These are phyloP conservation scores for Lolium rigidum DNA, from an alignment of 176 grass and related monocot genomes.

Conservation along the genomic window DNA sequence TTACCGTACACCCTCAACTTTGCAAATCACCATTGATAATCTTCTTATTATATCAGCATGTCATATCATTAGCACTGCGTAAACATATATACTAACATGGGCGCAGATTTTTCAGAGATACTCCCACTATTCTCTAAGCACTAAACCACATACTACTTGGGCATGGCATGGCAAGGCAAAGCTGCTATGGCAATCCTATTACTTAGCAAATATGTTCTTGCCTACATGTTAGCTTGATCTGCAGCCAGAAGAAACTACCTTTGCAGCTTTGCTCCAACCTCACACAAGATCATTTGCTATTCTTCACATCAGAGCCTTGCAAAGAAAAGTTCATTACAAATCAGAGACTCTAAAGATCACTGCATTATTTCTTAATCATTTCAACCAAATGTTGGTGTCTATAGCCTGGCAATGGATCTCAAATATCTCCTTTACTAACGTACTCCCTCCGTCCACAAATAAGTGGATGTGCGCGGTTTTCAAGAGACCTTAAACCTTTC, in stretches of 20 bases:
- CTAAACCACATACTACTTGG: background rate
- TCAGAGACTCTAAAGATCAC: background rate
- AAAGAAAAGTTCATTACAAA: background rate
- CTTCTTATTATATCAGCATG: background rate
- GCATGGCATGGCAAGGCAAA: constrained; percentile 15
- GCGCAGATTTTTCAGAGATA: background rate
- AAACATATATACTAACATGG: background rate
- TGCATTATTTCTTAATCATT: too few relatives aligned
- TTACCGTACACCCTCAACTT: background rate
- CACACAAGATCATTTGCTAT: background rate
- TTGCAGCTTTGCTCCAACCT: background rate
- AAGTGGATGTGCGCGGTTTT: too few relatives aligned
- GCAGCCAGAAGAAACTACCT: background rate
- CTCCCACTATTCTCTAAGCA: background rate
- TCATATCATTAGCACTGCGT: background rate
- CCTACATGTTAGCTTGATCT: background rate
- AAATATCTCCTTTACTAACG: background rate
- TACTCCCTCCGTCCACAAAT: too few relatives aligned
- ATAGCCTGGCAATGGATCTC: too few relatives aligned
- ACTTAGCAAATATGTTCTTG: background rate
- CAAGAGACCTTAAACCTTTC: too few relatives aligned
- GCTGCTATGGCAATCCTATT: background rate
- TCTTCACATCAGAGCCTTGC: background rate
- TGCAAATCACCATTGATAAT: background rate
- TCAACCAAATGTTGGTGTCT: too few relatives aligned